A percentile compares a stretch with the other conserved stretches of the same genome.
These are phyloP conservation scores for Synchytrium microbalum DNA, from an alignment of 371 early-diverging fungal species.

Conservation along the genomic window DNA sequence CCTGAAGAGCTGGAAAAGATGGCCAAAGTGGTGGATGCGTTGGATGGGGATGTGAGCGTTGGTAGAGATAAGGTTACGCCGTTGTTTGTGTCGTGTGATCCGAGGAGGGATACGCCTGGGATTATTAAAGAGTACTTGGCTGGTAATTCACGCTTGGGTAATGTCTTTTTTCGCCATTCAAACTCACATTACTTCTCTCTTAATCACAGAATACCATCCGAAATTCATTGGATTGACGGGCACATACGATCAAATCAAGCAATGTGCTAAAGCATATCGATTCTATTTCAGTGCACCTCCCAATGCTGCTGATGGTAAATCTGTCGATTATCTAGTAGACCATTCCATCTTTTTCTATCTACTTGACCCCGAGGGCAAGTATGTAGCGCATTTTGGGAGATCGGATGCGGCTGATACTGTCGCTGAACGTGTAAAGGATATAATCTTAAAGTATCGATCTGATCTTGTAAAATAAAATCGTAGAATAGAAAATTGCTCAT, in stretches of 20 bases:
- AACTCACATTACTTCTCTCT: no score
- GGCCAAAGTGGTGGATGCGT: conserved; percentile 73
- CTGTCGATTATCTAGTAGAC: conserved; percentile 92
- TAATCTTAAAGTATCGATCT: conserved; percentile 5
- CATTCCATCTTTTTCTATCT: conserved; percentile 97
- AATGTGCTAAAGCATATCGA: conserved; percentile 83
- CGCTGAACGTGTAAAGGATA: conserved; percentile 26
- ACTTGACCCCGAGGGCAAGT: conserved; percentile 87
- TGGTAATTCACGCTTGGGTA: conserved; percentile 29
- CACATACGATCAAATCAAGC: conserved; percentile 68
- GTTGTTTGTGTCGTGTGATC: conserved; percentile 95
- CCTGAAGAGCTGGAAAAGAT: conserved; percentile 98
- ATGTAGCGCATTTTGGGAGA: conserved; percentile 78
- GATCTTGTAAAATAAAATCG: neutral
- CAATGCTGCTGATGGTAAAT: conserved; percentile 60
- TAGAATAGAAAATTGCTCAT: conserved; percentile 1
- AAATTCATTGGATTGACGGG: conserved; percentile 90
- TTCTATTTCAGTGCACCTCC: conserved; percentile 88
- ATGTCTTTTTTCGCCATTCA: neutral
- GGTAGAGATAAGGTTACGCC: conserved; percentile 50
- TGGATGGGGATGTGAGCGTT: conserved; percentile 1
- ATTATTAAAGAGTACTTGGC: conserved; percentile 78
- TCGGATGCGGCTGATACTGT: conserved; percentile 35
- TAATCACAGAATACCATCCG: conserved; percentile 75
- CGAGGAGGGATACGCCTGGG: conserved; percentile 82